Base-by-base conservation (phyloP, 2,329 filamentous ascomycete species). In the Ophioceras dolichostomum region DNA sequence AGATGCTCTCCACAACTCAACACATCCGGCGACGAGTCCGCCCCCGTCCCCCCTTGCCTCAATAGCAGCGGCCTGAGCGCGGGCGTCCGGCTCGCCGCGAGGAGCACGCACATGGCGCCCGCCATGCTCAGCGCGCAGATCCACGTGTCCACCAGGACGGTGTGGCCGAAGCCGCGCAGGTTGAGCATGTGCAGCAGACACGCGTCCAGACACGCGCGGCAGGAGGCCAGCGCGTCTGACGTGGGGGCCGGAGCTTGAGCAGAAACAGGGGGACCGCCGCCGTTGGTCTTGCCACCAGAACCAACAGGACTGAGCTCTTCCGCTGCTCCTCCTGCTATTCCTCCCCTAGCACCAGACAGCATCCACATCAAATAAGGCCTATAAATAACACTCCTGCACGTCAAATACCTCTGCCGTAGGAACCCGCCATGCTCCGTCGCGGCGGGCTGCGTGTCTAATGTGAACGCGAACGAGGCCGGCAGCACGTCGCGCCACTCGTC, bases 81-180 rank as follows among this genome's bases (percentile, higher is more conserved):
- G 0, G 56, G 56, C 0, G 65, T 53, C 4, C 60, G 56, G 7
- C 58, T 64, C 0, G 64, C 64, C 0, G 65, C 65, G 0, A 69
- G 54, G 1, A 67, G 50, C 1, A 69, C 59, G 3, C 68, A 57
- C 64, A 68, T 69, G 3, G 62, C 63, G 0, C 61, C 61, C 0
- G 64, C 62, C 64, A 68, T 68, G 0, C 65, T 67, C 0, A 72
- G 45, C 0, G 66, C 67, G 32, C 68, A 72, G 17, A 71, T 70
- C 68, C 68, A 72, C 0, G 66, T 68, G 43, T 72, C 68, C 2
- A 71, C 59, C 24, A 72, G 47, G 0, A 71, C 58, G 0, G 68
- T 72, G 34, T 72, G 68, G 0, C 61, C 54, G 38, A 67, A 69
- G 0, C 61, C 60, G 17, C 62, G 46, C 4, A 71, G 42, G 28